Evolutionary conservation across 495 filamentous ascomycete genomes (phyloP).

Genomic region (Xylaria curta): DNA sequence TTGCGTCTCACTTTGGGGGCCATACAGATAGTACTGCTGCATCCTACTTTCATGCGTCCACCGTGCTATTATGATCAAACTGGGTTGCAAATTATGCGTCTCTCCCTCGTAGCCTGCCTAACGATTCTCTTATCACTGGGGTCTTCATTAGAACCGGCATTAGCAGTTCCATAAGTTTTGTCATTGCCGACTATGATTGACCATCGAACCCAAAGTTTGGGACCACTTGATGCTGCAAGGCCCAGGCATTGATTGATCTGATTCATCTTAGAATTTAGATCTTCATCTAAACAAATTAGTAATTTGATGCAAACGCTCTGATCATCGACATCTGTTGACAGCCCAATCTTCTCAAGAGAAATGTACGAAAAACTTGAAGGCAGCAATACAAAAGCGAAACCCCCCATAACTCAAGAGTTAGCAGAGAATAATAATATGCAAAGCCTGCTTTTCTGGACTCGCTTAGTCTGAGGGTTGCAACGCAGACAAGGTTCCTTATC

Average conservation of each 20-base stretch:
- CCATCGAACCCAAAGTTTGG: neutral
- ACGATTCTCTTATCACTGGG: neutral
- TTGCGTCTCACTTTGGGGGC: neutral
- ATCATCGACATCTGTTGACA: neutral
- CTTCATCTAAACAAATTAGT: neutral
- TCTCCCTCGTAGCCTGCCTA: neutral
- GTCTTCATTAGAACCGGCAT: neutral
- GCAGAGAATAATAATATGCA: neutral
- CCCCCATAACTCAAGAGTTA: neutral
- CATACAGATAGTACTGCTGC: neutral
- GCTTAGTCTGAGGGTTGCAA: neutral
- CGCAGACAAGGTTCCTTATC: neutral
- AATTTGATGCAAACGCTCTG: neutral
- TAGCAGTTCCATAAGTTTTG: neutral
- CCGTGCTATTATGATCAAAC: neutral
- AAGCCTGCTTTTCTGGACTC: neutral
- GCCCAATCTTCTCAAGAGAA: neutral
- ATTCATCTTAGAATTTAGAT: neutral
- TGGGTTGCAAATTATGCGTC: neutral
- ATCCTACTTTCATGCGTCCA: neutral
- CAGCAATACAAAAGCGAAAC: neutral
- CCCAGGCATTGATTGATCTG: neutral
- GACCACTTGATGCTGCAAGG: neutral
- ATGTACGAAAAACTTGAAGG: neutral
- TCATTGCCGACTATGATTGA: neutral